A percentile compares a stretch with the other conserved stretches of the same genome.
Evolutionary conservation across 108 stramenopile genomes (phyloP).

Genomic region (Pelagomonas calceolata): DNA sequence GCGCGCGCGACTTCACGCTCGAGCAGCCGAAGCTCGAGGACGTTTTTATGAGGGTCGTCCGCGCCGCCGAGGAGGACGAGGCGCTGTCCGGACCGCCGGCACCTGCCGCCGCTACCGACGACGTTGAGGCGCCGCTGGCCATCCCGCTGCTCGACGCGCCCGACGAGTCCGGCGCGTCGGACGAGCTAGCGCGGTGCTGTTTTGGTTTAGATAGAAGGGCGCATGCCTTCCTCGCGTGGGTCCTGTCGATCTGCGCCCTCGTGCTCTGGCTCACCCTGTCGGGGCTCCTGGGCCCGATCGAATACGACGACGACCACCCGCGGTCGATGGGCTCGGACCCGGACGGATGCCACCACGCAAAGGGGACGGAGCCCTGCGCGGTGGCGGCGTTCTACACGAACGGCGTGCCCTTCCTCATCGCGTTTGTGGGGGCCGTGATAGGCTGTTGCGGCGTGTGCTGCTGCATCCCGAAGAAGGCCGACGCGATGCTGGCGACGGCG

Average conservation of each 20-base stretch:
- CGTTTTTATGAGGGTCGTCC: slow-evolving; percentile 7
- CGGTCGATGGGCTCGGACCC: background rate
- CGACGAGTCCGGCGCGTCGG: too few relatives aligned
- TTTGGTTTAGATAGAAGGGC: background rate
- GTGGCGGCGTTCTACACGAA: background rate
- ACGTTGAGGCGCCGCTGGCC: background rate
- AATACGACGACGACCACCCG: background rate
- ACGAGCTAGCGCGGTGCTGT: background rate
- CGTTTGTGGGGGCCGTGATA: background rate
- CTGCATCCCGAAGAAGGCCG: background rate
- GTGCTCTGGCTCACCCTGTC: background rate
- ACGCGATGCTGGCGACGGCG: too few relatives aligned
- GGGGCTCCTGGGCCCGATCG: background rate
- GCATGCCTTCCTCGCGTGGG: background rate
- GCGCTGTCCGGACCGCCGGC: too few relatives aligned
- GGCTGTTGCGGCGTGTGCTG: background rate
- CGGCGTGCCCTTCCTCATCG: background rate
- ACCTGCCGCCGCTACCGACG: background rate
- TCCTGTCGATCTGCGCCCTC: background rate
- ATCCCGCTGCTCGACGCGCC: background rate
- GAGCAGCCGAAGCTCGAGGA: slow-evolving; percentile 28
- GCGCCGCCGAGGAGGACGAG: background rate
- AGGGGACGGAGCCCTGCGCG: background rate
- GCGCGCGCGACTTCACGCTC: slow-evolving; percentile 6
- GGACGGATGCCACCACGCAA: background rate